phyloP scores from a whole-genome alignment of 2,329 filamentous ascomycete genomes.

The Stemphylium lycopersici region DNA sequence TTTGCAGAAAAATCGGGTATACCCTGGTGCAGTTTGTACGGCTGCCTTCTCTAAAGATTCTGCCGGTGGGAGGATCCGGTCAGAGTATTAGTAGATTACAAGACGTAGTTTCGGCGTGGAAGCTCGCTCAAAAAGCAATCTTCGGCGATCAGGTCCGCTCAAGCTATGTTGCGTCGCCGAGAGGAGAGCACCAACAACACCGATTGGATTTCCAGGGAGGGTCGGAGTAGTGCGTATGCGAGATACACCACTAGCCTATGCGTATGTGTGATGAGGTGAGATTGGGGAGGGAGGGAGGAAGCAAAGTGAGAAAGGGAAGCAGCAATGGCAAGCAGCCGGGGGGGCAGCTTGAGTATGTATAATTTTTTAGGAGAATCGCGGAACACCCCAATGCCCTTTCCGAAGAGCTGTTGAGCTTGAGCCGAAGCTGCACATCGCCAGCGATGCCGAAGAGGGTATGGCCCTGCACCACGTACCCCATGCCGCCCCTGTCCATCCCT shows the following conservation, averaged over 20 bases:
- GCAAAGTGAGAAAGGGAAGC: constrained; percentile 7
- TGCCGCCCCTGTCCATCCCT: constrained; percentile 25
- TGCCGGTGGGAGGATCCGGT: constrained; percentile 28
- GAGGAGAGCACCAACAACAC: constrained; percentile 27
- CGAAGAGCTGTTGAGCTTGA: constrained; percentile 46
- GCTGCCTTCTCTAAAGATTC: constrained; percentile 6
- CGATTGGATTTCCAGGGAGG: constrained; percentile 8
- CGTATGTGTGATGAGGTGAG: constrained; percentile 6
- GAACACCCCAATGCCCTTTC: constrained; percentile 41
- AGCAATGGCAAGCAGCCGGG: constrained; percentile 3
- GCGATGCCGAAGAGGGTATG: constrained; percentile 39
- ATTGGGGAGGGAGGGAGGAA: neutral
- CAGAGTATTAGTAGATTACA: constrained; percentile 29
- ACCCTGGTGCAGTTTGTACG: neutral
- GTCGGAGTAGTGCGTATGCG: constrained; percentile 13
- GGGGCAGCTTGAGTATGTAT: constrained; percentile 20
- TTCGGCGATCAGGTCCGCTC: constrained; percentile 1
- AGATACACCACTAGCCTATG: constrained; percentile 12
- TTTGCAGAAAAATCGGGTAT: constrained; percentile 1
- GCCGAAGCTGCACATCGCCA: constrained; percentile 33
- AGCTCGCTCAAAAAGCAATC: constrained; percentile 12
- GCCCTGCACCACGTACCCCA: constrained; percentile 22
- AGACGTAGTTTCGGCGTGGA: constrained; percentile 14
- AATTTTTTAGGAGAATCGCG: constrained; percentile 19
- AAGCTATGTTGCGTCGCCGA: constrained; percentile 16